Evolutionary conservation across 768 basidiomycete genomes (phyloP).

Genomic region (Rhizopogon vesiculosus): DNA sequence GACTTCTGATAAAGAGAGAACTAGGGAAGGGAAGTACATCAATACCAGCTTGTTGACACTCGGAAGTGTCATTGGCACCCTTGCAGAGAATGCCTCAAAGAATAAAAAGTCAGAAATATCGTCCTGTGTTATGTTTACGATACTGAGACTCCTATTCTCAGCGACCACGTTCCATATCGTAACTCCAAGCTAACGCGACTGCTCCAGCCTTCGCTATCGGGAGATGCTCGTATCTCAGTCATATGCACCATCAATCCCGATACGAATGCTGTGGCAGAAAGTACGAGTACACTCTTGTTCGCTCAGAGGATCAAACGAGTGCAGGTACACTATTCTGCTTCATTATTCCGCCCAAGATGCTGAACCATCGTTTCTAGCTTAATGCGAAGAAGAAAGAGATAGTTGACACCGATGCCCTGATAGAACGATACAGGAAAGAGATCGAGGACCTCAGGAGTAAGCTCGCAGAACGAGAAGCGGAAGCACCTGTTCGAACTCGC

Average conservation of each 20-base stretch:
- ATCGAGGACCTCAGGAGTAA: slow-evolving; percentile 84
- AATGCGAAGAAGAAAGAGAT: slow-evolving; percentile 92
- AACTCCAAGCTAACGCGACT: slow-evolving; percentile 94
- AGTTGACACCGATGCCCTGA: slow-evolving; percentile 87
- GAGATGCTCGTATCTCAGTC: slow-evolving; percentile 93
- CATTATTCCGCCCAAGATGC: background rate
- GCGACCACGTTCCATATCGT: slow-evolving; percentile 90
- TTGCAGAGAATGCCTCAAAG: slow-evolving; percentile 83
- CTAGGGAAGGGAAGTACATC: slow-evolving; percentile 96
- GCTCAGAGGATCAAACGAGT: slow-evolving; percentile 91
- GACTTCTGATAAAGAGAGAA: slow-evolving; percentile 91
- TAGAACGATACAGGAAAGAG: slow-evolving; percentile 92
- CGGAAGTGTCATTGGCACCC: slow-evolving; percentile 86
- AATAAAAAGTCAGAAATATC: slow-evolving; percentile 51
- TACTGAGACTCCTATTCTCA: slow-evolving; percentile 17
- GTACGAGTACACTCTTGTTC: slow-evolving; percentile 84
- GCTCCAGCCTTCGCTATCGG: slow-evolving; percentile 91
- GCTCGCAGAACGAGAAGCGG: slow-evolving; percentile 65
- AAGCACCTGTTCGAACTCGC: slow-evolving; percentile 42
- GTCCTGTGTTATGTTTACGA: background rate
- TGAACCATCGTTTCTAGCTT: slow-evolving; percentile 23
- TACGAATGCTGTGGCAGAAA: slow-evolving; percentile 70
- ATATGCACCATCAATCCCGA: slow-evolving; percentile 96
- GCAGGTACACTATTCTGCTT: slow-evolving; percentile 35
- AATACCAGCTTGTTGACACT: slow-evolving; percentile 93